phyloP scores from a whole-genome alignment of 139 green algal genomes.

The Penium margaritaceum region DNA sequence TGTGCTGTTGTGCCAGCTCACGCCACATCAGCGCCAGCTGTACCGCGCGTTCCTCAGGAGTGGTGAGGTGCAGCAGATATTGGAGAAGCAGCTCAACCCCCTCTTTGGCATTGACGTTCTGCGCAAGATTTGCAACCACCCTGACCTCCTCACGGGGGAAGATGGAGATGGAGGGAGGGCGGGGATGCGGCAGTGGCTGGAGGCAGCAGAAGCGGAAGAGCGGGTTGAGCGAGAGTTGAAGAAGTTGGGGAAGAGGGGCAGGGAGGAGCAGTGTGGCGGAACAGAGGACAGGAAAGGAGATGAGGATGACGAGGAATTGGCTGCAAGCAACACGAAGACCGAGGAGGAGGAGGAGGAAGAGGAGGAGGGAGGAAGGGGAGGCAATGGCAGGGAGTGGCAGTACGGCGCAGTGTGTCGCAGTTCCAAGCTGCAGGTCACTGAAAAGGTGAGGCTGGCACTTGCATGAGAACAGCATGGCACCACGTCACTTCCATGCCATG shows the following conservation, averaged over 20 bases:
- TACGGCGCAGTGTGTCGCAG: neutral
- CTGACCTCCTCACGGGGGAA: conserved; percentile 73
- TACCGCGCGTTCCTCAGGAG: conserved; percentile 63
- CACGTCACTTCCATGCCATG: no score
- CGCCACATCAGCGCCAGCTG: conserved; percentile 69
- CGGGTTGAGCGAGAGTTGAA: neutral
- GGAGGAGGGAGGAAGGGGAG: no score
- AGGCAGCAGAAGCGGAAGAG: conserved; percentile 8
- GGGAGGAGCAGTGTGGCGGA: neutral
- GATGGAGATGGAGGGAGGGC: neutral
- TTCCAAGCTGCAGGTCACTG: conserved; percentile 4
- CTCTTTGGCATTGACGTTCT: conserved; percentile 90
- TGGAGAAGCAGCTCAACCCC: conserved; percentile 57
- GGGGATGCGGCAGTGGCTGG: no score
- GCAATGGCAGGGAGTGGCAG: neutral
- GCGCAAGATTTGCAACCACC: conserved; percentile 98
- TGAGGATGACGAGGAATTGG: conserved; percentile 1
- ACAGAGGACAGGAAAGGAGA: neutral
- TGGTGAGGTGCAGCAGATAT: conserved; percentile 46
- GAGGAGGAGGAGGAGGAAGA: conserved; percentile 7
- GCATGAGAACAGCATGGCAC: no score
- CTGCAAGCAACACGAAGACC: neutral
- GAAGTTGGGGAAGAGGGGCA: conserved; percentile 1
- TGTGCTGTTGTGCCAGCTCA: conserved; percentile 89
- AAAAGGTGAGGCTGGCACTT: conserved; percentile 4